phyloP scores from a whole-genome alignment of 2,329 filamentous ascomycete species.

The Claviceps pazoutovae region DNA sequence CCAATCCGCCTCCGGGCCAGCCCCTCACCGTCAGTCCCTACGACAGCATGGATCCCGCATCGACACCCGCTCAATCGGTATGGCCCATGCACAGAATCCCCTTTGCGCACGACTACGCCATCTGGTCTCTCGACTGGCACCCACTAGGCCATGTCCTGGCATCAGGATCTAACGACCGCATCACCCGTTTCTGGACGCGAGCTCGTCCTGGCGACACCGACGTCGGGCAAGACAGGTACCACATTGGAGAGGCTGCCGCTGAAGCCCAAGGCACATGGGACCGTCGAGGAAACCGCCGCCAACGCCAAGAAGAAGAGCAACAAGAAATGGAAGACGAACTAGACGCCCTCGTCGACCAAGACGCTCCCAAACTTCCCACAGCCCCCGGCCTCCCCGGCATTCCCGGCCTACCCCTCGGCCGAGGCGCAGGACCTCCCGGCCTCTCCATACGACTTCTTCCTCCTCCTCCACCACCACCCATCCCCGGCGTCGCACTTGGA shows the following conservation, averaged over 20 bases:
- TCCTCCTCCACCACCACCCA: constrained; percentile 19
- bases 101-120: constrained; percentile 84
- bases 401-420: constrained; percentile 41
- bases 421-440: constrained; percentile 21
- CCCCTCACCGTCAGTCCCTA: constrained; percentile 66
- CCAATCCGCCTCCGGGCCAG: constrained; percentile 66
- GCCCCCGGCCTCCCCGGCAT: constrained; percentile 41
- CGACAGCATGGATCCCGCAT: constrained; percentile 65
- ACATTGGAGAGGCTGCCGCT: constrained; percentile 85
- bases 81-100: constrained; percentile 78
- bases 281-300: constrained; percentile 59
- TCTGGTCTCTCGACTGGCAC: constrained; percentile 98
- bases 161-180: constrained; percentile 89
- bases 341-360: constrained; percentile 81
- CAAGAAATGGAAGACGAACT: constrained; percentile 87
- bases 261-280: constrained; percentile 94
- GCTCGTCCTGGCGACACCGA: constrained; percentile 77
- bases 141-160: constrained; percentile 89
- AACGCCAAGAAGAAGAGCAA: constrained; percentile 84
- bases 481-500: constrained; percentile 35
- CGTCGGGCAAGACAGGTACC: constrained; percentile 79
- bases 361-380: constrained; percentile 43
- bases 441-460: constrained; percentile 27
- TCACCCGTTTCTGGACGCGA: constrained; percentile 93
- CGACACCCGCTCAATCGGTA: constrained; percentile 76